Conservation (phyloP, 139 green algal genomes). For the Chlorokybus atmophyticus region DNA sequence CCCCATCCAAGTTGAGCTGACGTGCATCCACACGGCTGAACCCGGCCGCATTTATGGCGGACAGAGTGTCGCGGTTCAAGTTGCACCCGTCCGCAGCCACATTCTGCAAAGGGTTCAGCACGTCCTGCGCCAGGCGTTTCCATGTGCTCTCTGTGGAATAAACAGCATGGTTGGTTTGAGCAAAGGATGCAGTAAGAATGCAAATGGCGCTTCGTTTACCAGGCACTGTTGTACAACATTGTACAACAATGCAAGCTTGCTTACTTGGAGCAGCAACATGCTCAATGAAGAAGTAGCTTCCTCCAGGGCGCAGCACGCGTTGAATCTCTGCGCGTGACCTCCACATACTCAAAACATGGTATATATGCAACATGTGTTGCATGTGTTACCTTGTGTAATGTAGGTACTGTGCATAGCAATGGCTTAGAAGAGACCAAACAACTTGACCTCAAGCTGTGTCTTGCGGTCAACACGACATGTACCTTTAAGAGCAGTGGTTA, state of each 20-base stretch:
- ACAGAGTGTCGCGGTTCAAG: slow-evolving; percentile 12
- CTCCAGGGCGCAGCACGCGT: slow-evolving; percentile 12
- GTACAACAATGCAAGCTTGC: no score
- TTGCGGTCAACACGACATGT: neutral
- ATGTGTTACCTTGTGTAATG: neutral
- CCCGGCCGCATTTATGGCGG: neutral
- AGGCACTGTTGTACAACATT: no score
- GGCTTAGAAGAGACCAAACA: neutral
- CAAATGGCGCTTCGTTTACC: no score
- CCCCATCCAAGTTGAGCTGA: no score
- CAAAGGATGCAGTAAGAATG: no score
- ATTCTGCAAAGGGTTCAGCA: slow-evolving; percentile 18
- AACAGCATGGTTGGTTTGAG: no score
- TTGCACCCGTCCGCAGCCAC: slow-evolving; percentile 20
- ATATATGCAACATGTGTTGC: neutral
- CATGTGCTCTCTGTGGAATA: neutral
- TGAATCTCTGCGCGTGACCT: slow-evolving; percentile 18
- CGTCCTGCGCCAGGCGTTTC: neutral
- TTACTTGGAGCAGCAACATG: slow-evolving; percentile 18
- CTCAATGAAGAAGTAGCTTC: slow-evolving; percentile 16
- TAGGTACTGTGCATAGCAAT: neutral
- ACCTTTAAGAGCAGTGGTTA: slow-evolving; percentile 9
- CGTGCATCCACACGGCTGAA: slow-evolving; percentile 10
- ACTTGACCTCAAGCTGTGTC: neutral
- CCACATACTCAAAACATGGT: no score